These are phyloP conservation scores for Yamadazyma takamatsuzukensis DNA, from an alignment of 805 yeast species.

Conservation along the genomic window DNA sequence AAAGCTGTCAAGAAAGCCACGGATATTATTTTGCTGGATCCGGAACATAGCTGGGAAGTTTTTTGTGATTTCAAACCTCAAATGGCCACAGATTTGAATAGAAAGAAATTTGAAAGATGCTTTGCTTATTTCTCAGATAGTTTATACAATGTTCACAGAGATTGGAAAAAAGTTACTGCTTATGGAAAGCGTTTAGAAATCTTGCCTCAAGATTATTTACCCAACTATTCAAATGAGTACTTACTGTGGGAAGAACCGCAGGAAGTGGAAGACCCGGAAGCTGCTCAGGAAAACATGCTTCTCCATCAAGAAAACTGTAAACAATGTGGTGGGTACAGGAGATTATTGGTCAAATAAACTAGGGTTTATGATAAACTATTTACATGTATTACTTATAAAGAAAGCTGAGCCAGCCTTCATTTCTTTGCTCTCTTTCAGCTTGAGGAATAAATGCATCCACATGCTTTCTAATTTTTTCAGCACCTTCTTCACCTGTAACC, in stretches of 20 bases:
- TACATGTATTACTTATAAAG: constrained; percentile 39
- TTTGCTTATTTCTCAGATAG: constrained; percentile 53
- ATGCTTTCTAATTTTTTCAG: constrained; percentile 70
- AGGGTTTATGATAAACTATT: too few species aligned
- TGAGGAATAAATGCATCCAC: constrained; percentile 72
- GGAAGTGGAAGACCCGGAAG: constrained; percentile 45
- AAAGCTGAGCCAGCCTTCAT: constrained; percentile 57
- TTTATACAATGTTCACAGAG: constrained; percentile 51
- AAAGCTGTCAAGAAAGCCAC: constrained; percentile 50
- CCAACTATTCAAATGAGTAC: constrained; percentile 51
- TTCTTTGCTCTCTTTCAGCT: constrained; percentile 62
- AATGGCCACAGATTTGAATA: constrained; percentile 37
- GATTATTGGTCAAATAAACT: constrained; percentile 33
- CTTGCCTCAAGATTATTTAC: constrained; percentile 44
- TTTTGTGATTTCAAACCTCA: constrained; percentile 47
- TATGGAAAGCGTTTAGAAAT: constrained; percentile 54
- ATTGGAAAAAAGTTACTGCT: constrained; percentile 54
- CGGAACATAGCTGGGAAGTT: constrained; percentile 44
- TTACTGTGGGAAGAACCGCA: constrained; percentile 48
- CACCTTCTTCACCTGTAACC: constrained; percentile 74
- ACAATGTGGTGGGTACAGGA: constrained; percentile 46
- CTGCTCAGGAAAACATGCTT: constrained; percentile 48
- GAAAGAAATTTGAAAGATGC: constrained; percentile 49
- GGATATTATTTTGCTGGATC: constrained; percentile 42
- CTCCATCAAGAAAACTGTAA: constrained; percentile 45